Evolutionary conservation across 2,329 filamentous ascomycete species (phyloP), one percentile per base, ranked within the genome.

Genomic region (Penicillium sp.): DNA sequence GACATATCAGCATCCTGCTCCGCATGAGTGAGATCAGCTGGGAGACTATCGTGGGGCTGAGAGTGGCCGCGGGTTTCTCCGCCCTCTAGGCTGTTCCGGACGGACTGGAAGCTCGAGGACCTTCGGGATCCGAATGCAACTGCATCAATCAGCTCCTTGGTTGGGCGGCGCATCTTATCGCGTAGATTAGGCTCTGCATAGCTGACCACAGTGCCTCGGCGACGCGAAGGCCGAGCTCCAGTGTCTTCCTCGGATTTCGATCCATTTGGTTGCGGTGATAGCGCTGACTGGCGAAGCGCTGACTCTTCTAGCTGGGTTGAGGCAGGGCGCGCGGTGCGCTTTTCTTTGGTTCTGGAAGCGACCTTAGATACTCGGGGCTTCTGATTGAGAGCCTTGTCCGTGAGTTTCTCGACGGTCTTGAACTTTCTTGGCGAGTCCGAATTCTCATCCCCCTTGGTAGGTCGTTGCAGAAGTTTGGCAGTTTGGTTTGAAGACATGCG

Each of bases 91-190:
- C 67, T 41, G 66, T 76, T 67, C 72, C 73, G 59, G 71, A 72
- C 57, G 72, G 71, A 36, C 28, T 59, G 60, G 38, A 66, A 78
- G 62, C 61, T 79, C 68, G 53, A 80, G 46, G 30, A 75, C 74
- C 59, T 75, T 73, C 69, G 60, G 49, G 63, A 56, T 41, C 62
- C 58, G 45, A 64, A 80, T 10, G 79, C 71, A 12, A 92, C 87
- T 1, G 87, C 88, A 66, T 90, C 87, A 30, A 86, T 80, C 9
- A 91, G 70, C 56, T 88, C 82, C 64, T 88, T 88, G 1, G 85
- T 87, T 18, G 88, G 87, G 51, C 88, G 80, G 50, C 88, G 80
- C 88, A 93, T 91, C 72, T 93, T 93, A 64, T 85, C 86, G 54
- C 86, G 80, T 35, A 93, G 75, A 61, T 87, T 92, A 1, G 88